Evolutionary conservation across 192 early-diverging fungal genomes (phyloP), one percentile per base, ranked within the genome.

Genomic region (Coemansia sp.): DNA sequence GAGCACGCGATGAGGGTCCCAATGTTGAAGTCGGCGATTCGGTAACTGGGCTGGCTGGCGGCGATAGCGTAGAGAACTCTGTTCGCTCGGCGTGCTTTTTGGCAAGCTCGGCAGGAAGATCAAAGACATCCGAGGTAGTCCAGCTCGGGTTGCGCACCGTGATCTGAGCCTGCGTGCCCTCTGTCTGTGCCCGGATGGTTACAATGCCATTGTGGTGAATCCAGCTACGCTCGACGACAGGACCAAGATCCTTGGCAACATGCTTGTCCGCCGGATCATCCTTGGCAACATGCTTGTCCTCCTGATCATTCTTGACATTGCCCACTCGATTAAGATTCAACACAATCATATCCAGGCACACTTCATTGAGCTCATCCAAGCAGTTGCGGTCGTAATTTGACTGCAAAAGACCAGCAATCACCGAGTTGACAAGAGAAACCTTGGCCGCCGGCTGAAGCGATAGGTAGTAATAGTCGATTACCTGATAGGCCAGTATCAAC

Each of bases 261-360:
- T 65, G 53, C 21, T 86, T 85, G 51, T 85, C 75, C 0, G 78
- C 85, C 35, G 82, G 76, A 29, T 76, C 66, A 3, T 75, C 17
- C 50, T 74, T 67, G 37, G 76, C 70, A 27, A 59, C 42, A 11
- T 65, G 53, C 21, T 86, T 85, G 51, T 85, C 75, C 0, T 76
- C 85, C 34, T 84, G 75, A 29, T 76, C 66, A 3, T 75, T 13
- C 50, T 74, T 63, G 4, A 74, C 71, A 42, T 77, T 51, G 62
- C 66, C 71, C 37, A 73, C 59, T 29, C 68, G 63, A 53, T 63
- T 44, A 33, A 92, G 86, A 78, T 93, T 92, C 39, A 94, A 90
- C 27, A 93, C 79, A 27, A 99, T 83, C 92, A 98, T 93, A 68
- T 99, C 97, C 77, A 99, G 81, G 57, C 95, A 94, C 44, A 96